Base-by-base conservation (phyloP, 1,284 basidiomycete genomes). In the Rhodotorula sp. region DNA sequence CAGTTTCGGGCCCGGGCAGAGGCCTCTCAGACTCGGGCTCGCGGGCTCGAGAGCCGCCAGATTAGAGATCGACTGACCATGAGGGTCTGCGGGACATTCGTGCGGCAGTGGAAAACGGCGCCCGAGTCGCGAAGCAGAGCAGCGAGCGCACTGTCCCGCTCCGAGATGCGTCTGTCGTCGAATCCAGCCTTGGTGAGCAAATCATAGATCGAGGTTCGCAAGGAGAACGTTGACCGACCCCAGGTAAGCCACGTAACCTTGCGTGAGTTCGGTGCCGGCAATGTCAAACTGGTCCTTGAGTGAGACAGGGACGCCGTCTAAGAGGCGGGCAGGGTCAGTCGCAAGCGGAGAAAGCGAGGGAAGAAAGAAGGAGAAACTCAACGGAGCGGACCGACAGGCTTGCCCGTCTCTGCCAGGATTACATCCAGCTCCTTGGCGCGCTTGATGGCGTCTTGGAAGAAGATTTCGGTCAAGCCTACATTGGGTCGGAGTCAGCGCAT, bases 361-460 rank as follows among this genome's bases (percentile, higher is more conserved):
- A 26, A 2, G 6, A 43, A 23, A 34, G 43, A 5, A 8, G 54
- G 34, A 14, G 2, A 26, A 15, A 62, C 60, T 48, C 19, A 43
- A 67, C 66, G 84, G 4, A 85, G 79, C 1, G 83, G 82, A 0
- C 85, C 85, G 0, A 81, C 71, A 10, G 81, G 75, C 56, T 79
- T 78, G 3, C 81, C 81, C 3, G 80, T 85, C 65, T 77, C 78
- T 64, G 82, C 82, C 38, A 88, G 78, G 75, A 86, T 81, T 3
- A 82, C 84, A 74, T 90, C 89, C 5, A 89, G 82, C 77, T 86
- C 83, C 55, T 79, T 80, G 5, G 89, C 89, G n/a, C 85, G 82
- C 47, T 80, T 81, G 16, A 90, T 80, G 0, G 86, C 88, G 31
- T 85, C 84, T 0, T 87, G 62, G 26, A 71, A 62, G 62, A 65